A percentile compares a stretch with the other conserved stretches of the same genome.
Conservation (phyloP, 495 filamentous ascomycete species). For the Hypoxylon crocopeplum region DNA sequence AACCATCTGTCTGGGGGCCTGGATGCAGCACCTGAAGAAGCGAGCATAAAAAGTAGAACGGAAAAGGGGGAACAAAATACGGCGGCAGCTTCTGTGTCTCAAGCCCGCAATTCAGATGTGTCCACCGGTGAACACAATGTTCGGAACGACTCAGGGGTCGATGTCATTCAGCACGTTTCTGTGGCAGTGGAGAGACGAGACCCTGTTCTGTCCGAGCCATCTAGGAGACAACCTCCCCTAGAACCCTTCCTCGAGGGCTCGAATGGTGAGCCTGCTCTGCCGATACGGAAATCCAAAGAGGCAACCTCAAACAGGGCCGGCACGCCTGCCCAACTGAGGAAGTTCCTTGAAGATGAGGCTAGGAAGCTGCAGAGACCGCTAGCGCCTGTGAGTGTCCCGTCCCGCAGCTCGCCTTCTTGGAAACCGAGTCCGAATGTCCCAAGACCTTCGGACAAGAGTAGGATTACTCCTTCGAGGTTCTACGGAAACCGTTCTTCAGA, state of each 20-base stretch:
- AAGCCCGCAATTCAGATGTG: not conserved
- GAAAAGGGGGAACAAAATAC: not conserved
- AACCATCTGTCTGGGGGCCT: not conserved
- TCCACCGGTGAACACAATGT: not conserved
- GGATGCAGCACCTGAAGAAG: not conserved
- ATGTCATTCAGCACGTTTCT: not conserved
- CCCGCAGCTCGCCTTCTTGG: not conserved
- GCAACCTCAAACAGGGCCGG: not conserved
- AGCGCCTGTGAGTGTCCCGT: not conserved
- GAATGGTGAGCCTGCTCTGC: not conserved
- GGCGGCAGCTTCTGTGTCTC: not conserved
- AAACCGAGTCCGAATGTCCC: not conserved
- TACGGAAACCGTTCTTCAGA: conserved; percentile 1
- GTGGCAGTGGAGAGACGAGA: not conserved
- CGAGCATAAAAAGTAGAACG: not conserved
- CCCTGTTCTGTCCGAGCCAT: not conserved
- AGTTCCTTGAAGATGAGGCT: not conserved
- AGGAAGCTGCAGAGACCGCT: conserved; percentile 2
- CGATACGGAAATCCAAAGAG: not conserved
- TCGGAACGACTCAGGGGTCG: no score
- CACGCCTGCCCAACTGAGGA: not conserved
- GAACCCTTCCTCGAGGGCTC: not conserved
- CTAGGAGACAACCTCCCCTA: not conserved
- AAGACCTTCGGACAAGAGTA: not conserved
- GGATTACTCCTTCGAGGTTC: conserved; percentile 18